Percentiles rank a stretch among this genome's conserved stretches.
These are phyloP conservation scores for Aschersonia sp. DNA, from an alignment of 2,329 filamentous ascomycete genomes.

Conservation along the genomic window DNA sequence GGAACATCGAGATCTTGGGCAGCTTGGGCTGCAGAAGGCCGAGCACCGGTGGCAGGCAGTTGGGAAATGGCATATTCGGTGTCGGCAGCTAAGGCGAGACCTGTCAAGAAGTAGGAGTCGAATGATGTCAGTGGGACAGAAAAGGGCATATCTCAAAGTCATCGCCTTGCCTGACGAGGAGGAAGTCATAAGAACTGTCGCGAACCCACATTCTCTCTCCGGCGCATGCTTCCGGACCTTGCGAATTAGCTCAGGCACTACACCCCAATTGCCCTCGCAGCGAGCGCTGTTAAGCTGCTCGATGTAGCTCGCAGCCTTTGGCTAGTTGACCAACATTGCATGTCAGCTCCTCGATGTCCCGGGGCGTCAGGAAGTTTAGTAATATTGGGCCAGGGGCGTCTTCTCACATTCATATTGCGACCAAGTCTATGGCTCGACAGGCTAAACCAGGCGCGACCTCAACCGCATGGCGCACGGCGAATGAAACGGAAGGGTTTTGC, in stretches of 20 bases:
- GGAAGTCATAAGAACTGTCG: too few species aligned
- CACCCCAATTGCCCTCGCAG: slow-evolving; percentile 76
- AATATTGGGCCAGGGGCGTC: too few species aligned
- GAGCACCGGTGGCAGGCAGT: slow-evolving; percentile 24
- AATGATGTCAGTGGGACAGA: too few species aligned
- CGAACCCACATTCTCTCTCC: slow-evolving; percentile 59
- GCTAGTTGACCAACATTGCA: slow-evolving; percentile 16
- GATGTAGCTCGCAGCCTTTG: slow-evolving; percentile 74
- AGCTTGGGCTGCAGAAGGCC: slow-evolving; percentile 26
- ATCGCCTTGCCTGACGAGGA: too few species aligned
- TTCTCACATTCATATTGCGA: slow-evolving; percentile 22
- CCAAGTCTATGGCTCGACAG: slow-evolving; percentile 12
- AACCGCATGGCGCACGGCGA: slow-evolving; percentile 7
- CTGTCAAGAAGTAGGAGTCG: slow-evolving; percentile 23
- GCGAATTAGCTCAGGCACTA: slow-evolving; percentile 75
- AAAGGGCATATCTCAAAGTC: too few species aligned
- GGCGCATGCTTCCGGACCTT: slow-evolving; percentile 93
- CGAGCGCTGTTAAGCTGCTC: slow-evolving; percentile 72
- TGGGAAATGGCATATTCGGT: slow-evolving; percentile 52
- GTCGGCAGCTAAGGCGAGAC: slow-evolving; percentile 55
- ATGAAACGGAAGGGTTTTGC: neutral
- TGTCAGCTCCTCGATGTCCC: slow-evolving; percentile 1
- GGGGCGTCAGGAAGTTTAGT: too few species aligned
- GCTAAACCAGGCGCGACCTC: slow-evolving; percentile 9
- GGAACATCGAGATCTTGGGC: slow-evolving; percentile 29